Conservation (phyloP, 1,139 yeast species). For the Taiozyma sp. region DNA sequence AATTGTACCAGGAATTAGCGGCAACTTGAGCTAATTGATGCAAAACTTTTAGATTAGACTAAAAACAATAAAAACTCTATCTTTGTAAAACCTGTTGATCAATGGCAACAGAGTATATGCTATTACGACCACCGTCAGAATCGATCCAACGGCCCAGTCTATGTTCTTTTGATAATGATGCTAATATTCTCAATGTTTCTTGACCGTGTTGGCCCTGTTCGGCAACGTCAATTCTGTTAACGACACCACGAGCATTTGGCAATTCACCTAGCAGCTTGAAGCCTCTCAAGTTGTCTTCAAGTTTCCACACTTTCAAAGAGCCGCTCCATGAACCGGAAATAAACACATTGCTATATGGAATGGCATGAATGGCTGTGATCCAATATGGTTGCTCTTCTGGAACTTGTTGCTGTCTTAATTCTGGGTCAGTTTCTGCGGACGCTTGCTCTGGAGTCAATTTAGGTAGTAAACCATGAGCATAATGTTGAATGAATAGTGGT, state of each 20-base stretch:
- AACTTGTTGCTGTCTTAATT: slow-evolving; percentile 42
- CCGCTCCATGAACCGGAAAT: slow-evolving; percentile 91
- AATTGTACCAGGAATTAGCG: background rate
- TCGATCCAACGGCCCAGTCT: slow-evolving; percentile 80
- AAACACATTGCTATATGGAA: slow-evolving; percentile 88
- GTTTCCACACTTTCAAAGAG: slow-evolving; percentile 66
- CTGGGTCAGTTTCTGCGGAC: slow-evolving; percentile 59
- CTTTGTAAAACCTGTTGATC: slow-evolving; percentile 26
- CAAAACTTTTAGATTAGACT: background rate
- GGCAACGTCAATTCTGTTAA: slow-evolving; percentile 62
- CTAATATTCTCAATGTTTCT: slow-evolving; percentile 53
- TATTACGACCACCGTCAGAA: slow-evolving; percentile 43
- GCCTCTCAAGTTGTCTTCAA: slow-evolving; percentile 58
- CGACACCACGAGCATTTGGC: slow-evolving; percentile 63
- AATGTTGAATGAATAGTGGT: slow-evolving; percentile 64
- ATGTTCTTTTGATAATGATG: slow-evolving; percentile 78
- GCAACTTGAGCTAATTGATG: background rate
- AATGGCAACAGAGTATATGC: slow-evolving; percentile 43
- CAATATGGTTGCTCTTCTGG: slow-evolving; percentile 77
- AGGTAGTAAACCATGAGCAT: slow-evolving; percentile 77
- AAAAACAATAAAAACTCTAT: background rate
- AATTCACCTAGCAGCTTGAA: slow-evolving; percentile 54
- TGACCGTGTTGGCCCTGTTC: slow-evolving; percentile 48
- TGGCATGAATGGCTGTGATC: slow-evolving; percentile 76
- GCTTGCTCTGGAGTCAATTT: slow-evolving; percentile 42